Evolutionary conservation across 495 filamentous ascomycete species (phyloP).

Genomic region (Oidiodendron maius): DNA sequence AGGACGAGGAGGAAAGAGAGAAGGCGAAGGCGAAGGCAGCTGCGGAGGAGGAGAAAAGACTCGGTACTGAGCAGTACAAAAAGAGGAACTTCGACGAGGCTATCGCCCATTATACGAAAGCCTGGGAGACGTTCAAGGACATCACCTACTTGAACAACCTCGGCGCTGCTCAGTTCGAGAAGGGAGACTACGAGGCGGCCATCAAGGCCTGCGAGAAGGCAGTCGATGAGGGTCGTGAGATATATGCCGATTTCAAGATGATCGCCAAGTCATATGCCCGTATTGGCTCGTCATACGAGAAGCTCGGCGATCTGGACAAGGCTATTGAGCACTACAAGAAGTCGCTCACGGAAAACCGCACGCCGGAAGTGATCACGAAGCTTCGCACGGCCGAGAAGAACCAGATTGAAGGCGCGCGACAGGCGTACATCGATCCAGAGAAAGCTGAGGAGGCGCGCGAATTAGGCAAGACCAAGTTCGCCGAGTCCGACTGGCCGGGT

Average conservation of each 20-base stretch:
- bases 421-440: slow-evolving; percentile 80
- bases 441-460: slow-evolving; percentile 96
- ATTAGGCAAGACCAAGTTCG: slow-evolving; percentile 92
- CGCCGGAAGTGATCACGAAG: slow-evolving; percentile 87
- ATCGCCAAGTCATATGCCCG: slow-evolving; percentile 95
- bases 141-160: slow-evolving; percentile 97
- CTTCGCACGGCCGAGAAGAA: slow-evolving; percentile 89
- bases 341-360: slow-evolving; percentile 93
- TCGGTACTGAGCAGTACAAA: slow-evolving; percentile 96
- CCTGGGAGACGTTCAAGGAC: slow-evolving; percentile 92
- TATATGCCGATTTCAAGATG: slow-evolving; percentile 91
- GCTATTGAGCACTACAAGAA: slow-evolving; percentile 90
- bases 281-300: slow-evolving; percentile 88
- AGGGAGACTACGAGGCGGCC: slow-evolving; percentile 81
- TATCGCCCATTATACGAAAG: slow-evolving; percentile 91
- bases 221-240: slow-evolving; percentile 78
- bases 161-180: slow-evolving; percentile 91
- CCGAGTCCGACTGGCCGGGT: slow-evolving; percentile 91
- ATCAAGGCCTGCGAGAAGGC: slow-evolving; percentile 85
- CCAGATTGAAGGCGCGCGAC: slow-evolving; percentile 68
- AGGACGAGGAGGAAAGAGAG: slow-evolving; percentile 74
- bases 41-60: slow-evolving; percentile 88
- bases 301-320: slow-evolving; percentile 68
- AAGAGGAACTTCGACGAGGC: slow-evolving; percentile 92
- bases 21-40: slow-evolving; percentile 88